A percentile compares a stretch with the other conserved stretches of the same genome.
Evolutionary conservation across 352 stramenopile genomes (phyloP).

Genomic region (Nothophytophthora sp.): DNA sequence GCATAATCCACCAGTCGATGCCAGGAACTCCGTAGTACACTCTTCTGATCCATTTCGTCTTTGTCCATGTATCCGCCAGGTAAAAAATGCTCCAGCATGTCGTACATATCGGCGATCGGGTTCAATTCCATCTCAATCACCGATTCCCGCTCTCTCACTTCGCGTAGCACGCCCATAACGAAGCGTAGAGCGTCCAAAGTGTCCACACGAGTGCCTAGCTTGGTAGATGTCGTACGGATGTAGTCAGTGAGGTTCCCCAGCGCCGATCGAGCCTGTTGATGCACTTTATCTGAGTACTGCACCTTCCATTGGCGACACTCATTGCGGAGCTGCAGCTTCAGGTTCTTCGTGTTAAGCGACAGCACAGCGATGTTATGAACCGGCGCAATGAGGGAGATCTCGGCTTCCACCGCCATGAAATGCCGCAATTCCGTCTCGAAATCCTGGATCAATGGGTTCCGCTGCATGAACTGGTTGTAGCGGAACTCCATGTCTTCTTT

Average conservation of each 20-base stretch:
- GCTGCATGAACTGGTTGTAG: constrained; percentile 86
- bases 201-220: constrained; percentile 64
- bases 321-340: constrained; percentile 86
- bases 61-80: constrained; percentile 88
- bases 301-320: constrained; percentile 88
- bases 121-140: constrained; percentile 91
- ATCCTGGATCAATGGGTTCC: constrained; percentile 79
- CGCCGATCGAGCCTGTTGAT: constrained; percentile 67
- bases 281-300: constrained; percentile 83
- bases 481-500: constrained; percentile 89
- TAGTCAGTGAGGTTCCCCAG: constrained; percentile 80
- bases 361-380: constrained; percentile 88
- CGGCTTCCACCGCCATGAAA: constrained; percentile 80
- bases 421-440: constrained; percentile 81
- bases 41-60: constrained; percentile 93
- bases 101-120: constrained; percentile 90
- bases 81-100: constrained; percentile 89
- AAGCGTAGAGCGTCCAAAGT: constrained; percentile 76
- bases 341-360: constrained; percentile 85
- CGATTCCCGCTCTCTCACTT: constrained; percentile 85
- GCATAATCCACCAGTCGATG: constrained; percentile 88
- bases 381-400: constrained; percentile 76
- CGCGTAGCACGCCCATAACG: constrained; percentile 85
- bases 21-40: constrained; percentile 81
- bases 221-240: constrained; percentile 72